Percentiles rank a stretch among this genome's conserved stretches.
These are phyloP conservation scores for Hyaloperonospora arabidopsidis DNA, from an alignment of 352 stramenopile genomes.

Conservation along the genomic window DNA sequence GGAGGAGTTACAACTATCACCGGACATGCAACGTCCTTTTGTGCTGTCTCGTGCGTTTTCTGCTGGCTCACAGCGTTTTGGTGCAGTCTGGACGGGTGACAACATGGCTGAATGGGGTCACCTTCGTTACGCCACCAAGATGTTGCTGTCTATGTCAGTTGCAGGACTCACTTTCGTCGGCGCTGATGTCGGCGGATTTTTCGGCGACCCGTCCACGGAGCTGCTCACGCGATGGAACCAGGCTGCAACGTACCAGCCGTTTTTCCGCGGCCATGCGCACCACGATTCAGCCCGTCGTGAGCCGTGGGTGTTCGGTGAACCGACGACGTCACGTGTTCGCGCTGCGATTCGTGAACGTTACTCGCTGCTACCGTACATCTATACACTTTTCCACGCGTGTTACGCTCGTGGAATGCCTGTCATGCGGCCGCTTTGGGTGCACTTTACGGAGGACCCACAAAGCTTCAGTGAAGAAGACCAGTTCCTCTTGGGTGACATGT, in stretches of 20 bases:
- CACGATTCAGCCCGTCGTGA: slow-evolving; percentile 97
- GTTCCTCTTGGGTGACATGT: slow-evolving; percentile 91
- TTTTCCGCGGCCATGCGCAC: slow-evolving; percentile 98
- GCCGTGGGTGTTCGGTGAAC: slow-evolving; percentile 96
- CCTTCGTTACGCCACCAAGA: slow-evolving; percentile 92
- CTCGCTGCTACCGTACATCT: slow-evolving; percentile 93
- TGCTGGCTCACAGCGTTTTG: slow-evolving; percentile 94
- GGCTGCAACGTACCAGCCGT: slow-evolving; percentile 93
- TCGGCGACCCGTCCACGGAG: slow-evolving; percentile 93
- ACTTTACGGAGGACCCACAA: slow-evolving; percentile 87
- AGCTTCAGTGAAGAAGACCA: slow-evolving; percentile 89
- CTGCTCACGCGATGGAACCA: slow-evolving; percentile 96
- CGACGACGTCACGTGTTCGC: slow-evolving; percentile 85
- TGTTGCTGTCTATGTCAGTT: slow-evolving; percentile 96
- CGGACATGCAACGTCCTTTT: slow-evolving; percentile 89
- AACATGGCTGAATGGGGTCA: slow-evolving; percentile 95
- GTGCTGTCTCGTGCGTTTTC: slow-evolving; percentile 97
- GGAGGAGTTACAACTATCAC: slow-evolving; percentile 28
- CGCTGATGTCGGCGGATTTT: slow-evolving; percentile 98
- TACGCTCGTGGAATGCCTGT: slow-evolving; percentile 59
- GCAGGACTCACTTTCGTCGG: slow-evolving; percentile 95
- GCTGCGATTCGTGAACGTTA: slow-evolving; percentile 92
- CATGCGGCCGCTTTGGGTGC: slow-evolving; percentile 94
- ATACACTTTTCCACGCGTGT: slow-evolving; percentile 82
- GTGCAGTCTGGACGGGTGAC: slow-evolving; percentile 98